Conservation (phyloP, 768 basidiomycete species). For the Tubosaeta brunneosetosa region DNA sequence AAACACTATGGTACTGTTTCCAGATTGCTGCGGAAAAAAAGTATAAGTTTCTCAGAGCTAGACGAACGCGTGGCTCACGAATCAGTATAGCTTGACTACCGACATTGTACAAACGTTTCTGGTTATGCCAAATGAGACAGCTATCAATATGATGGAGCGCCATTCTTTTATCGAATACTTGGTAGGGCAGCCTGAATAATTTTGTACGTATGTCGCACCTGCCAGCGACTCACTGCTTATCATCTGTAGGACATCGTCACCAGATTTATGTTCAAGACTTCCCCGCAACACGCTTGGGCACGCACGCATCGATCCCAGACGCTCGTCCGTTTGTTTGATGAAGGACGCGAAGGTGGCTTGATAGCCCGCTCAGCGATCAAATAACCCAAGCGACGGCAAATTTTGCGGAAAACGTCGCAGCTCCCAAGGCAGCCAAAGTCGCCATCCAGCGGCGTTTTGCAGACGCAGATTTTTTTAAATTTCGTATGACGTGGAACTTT, state of each 20-base stretch:
- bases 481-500: conserved; percentile 42
- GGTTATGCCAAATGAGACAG: conserved; percentile 42
- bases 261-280: conserved; percentile 46
- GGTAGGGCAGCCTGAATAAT: conserved; percentile 56
- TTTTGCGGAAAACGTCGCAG: conserved; percentile 7
- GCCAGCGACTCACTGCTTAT: background rate
- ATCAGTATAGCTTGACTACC: conserved; percentile 53
- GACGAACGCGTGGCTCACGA: conserved; percentile 40
- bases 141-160: conserved; percentile 31
- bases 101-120: conserved; percentile 51
- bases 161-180: conserved; percentile 28
- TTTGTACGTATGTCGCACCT: conserved; percentile 31
- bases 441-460: background rate
- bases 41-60: background rate
- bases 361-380: conserved; percentile 24
- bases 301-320: conserved; percentile 7
- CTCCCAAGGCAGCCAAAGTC: conserved; percentile 32
- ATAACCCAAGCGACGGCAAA: conserved; percentile 9
- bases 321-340: background rate
- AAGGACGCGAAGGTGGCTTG: conserved; percentile 37
- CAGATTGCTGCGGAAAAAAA: too few species aligned
- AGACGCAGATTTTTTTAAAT: background rate
- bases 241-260: conserved; percentile 50
- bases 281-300: conserved; percentile 59
- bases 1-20: too few species aligned